Conservation (phyloP, 2,329 filamentous ascomycete species). For the Pseudogymnoascus sp. region DNA sequence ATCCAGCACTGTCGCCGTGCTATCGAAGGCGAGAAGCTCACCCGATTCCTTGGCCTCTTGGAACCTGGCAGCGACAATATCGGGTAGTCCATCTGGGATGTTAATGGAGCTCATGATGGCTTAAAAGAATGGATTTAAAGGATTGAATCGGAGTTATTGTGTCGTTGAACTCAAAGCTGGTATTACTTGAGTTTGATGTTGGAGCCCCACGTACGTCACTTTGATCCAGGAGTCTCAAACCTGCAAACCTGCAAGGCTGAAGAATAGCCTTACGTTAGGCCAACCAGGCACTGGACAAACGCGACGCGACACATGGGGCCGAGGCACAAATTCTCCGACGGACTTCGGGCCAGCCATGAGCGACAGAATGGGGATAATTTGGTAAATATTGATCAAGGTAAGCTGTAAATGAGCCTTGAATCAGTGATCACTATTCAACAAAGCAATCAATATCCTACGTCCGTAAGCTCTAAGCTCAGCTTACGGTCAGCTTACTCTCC, state of each 20-base stretch:
- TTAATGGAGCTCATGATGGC: not conserved
- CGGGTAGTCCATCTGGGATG: not conserved
- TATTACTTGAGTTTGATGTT: not conserved
- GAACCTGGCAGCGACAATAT: not conserved
- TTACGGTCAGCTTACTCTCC: not conserved
- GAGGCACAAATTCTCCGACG: not conserved
- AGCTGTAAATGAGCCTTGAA: not conserved
- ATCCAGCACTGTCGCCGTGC: not conserved
- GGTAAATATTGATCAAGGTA: not conserved
- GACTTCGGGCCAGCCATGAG: not conserved
- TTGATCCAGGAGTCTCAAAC: not conserved
- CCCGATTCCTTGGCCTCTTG: not conserved
- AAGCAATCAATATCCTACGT: not conserved
- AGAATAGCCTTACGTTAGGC: not conserved
- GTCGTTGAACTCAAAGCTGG: not conserved
- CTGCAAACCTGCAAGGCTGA: not conserved
- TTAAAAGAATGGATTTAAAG: not conserved
- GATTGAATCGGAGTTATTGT: not conserved
- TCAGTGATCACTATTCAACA: not conserved
- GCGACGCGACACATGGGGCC: not conserved
- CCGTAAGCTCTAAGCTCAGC: not conserved
- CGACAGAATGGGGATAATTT: not conserved
- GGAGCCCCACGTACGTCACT: not conserved
- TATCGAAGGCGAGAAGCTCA: not conserved
- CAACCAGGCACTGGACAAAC: not conserved